phyloP scores from a whole-genome alignment of 495 filamentous ascomycete genomes.

The Neurospora terricola region DNA sequence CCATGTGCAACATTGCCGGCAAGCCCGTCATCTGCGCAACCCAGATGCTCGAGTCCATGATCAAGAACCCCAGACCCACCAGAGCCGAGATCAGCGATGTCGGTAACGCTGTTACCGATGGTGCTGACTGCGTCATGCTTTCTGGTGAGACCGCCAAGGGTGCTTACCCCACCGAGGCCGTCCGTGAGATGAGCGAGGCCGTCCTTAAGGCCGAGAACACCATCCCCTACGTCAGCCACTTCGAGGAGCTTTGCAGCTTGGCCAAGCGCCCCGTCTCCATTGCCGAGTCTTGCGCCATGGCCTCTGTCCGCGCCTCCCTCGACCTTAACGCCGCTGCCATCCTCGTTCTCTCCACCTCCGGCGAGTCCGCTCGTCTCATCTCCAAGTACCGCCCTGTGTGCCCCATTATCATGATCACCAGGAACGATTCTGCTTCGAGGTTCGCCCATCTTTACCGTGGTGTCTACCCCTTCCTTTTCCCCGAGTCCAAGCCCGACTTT shows the following conservation, averaged over 20 bases:
- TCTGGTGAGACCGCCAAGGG: slow-evolving; percentile 98
- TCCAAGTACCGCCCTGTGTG: slow-evolving; percentile 98
- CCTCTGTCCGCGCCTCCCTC: slow-evolving; percentile 84
- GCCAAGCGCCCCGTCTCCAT: slow-evolving; percentile 72
- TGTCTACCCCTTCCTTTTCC: slow-evolving; percentile 93
- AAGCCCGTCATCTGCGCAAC: slow-evolving; percentile 92
- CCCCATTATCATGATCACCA: slow-evolving; percentile 97
- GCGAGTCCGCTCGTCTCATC: slow-evolving; percentile 82
- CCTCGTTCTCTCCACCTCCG: slow-evolving; percentile 84
- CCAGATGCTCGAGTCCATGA: slow-evolving; percentile 88
- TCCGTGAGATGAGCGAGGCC: slow-evolving; percentile 95
- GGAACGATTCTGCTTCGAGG: slow-evolving; percentile 71
- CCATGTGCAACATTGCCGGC: slow-evolving; percentile 98
- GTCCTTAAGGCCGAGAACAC: slow-evolving; percentile 92
- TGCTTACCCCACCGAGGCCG: slow-evolving; percentile 83
- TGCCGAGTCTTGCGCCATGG: slow-evolving; percentile 88
- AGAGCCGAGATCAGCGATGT: slow-evolving; percentile 97
- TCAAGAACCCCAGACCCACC: slow-evolving; percentile 96
- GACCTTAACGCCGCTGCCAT: slow-evolving; percentile 95
- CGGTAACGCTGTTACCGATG: slow-evolving; percentile 94
- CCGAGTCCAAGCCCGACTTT: slow-evolving; percentile 90
- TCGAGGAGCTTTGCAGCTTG: slow-evolving; percentile 84
- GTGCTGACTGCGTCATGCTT: slow-evolving; percentile 98
- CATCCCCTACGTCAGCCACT: slow-evolving; percentile 91
- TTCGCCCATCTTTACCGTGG: slow-evolving; percentile 95